A percentile compares a stretch with the other conserved stretches of the same genome.
Evolutionary conservation across 306 rosid genomes (phyloP).

Genomic region (Corylus americana): DNA sequence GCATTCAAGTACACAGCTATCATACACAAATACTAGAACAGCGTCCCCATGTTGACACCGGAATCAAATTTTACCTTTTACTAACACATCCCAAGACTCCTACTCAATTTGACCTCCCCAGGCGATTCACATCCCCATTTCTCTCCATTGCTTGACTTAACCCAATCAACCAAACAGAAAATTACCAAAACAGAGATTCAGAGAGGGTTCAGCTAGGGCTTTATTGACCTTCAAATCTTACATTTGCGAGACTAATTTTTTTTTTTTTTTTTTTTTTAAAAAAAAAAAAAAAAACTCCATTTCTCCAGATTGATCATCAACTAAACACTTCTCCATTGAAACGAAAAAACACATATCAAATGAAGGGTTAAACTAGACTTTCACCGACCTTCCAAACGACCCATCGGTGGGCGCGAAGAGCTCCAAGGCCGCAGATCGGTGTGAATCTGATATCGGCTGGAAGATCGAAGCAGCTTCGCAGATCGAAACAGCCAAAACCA

Average conservation of each 20-base stretch:
- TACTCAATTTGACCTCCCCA: not conserved
- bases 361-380: not conserved
- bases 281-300: not conserved
- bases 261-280: no score
- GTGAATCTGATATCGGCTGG: slow-evolving; percentile 78
- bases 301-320: not conserved
- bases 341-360: not conserved
- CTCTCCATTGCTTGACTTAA: not conserved
- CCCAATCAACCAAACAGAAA: not conserved
- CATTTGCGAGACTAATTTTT: not conserved
- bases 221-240: not conserved
- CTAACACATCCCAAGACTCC: not conserved
- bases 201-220: not conserved
- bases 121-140: not conserved
- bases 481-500: slow-evolving; percentile 51
- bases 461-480: slow-evolving; percentile 51
- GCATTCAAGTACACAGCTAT: not conserved
- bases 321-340: not conserved
- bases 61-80: not conserved
- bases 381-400: slow-evolving; percentile 60
- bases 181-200: not conserved
- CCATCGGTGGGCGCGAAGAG: slow-evolving; percentile 58
- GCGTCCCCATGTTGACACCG: not conserved
- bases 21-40: not conserved
- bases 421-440: slow-evolving; percentile 70